These are phyloP conservation scores for Saccharomyces hybrid DNA, from an alignment of 1,139 yeast species.

Conservation along the genomic window DNA sequence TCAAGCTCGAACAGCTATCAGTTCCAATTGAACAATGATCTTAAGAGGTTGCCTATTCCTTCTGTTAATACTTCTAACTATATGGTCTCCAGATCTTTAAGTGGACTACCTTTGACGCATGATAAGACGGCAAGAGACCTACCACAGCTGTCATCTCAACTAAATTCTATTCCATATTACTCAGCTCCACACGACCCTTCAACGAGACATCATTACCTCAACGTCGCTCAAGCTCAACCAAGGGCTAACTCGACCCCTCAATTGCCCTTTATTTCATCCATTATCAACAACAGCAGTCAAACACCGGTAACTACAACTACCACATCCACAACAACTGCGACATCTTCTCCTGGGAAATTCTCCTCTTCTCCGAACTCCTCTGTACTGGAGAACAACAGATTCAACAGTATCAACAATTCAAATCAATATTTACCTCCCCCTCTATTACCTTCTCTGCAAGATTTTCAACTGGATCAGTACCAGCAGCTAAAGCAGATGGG, in stretches of 20 bases:
- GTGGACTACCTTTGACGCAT: background rate
- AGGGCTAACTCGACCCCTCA: background rate
- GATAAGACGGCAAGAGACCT: background rate
- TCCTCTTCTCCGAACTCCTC: background rate
- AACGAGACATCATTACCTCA: background rate
- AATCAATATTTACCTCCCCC: background rate
- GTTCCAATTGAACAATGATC: background rate
- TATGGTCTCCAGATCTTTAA: background rate
- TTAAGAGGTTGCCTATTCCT: background rate
- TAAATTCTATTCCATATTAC: background rate
- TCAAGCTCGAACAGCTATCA: background rate
- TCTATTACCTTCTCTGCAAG: background rate
- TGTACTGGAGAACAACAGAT: background rate
- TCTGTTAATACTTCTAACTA: background rate
- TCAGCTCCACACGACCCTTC: background rate
- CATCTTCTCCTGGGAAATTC: background rate
- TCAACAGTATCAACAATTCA: background rate
- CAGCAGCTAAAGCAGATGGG: background rate
- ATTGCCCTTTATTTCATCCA: background rate
- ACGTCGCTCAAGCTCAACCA: background rate
- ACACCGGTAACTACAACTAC: background rate
- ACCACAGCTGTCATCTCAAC: background rate
- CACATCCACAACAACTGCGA: background rate
- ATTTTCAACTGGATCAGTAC: background rate
- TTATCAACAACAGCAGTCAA: background rate